Base-by-base conservation (phyloP, 1,284 basidiomycete species). In the Anthracocystis walkeri region DNA sequence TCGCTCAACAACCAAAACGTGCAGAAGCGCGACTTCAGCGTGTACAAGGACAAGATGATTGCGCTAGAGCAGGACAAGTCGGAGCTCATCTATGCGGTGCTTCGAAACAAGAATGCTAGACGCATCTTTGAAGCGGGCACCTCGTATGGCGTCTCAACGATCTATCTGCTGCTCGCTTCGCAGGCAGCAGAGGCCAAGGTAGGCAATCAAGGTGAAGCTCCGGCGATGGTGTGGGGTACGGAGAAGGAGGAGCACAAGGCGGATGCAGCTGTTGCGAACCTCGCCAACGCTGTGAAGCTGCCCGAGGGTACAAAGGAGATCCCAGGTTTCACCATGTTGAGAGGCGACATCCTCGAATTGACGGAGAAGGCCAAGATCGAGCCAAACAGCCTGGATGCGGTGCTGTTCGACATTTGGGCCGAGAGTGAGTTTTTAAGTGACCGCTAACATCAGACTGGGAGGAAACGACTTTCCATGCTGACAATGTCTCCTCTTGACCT, bases 391-490 rank as follows among this genome's bases (percentile, higher is more conserved):
- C 51, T 72, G 14, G 64, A 72, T 38, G 69, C 64, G n/a, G 69
- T 66, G 56, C 64, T 72, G 40, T 72, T 72, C 14, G 69, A 72
- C n/a, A 72, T 72, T 29, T 72, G 69, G 69, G 69, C 69, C 2
- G 69, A 72, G 20, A 44, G 68, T 71, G 27, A 65, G 68, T 71
- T n/a, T n/a, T n/a, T n/a, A n/a, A n/a, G n/a, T 6, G 23, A 40
- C 4, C 20, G n/a, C 16, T 14, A 10, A 14, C 14, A 16, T 16
- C 12, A 14, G 12, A 14, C 35, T 12, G 31, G 7, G 8, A 33
- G 8, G 8, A 2, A 33, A 33, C 1, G 16, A 25, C 12, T 11
- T 4, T 25, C 21, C 10, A 52, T 18, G 23, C 67, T 55, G 33
- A 62, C 27, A 11, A 12, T 35, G 21, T 7, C 20, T 23, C n/a